Evolutionary conservation across 2,329 filamentous ascomycete genomes (phyloP).

Genomic region (Immersiporthe knoxdaviesiana): DNA sequence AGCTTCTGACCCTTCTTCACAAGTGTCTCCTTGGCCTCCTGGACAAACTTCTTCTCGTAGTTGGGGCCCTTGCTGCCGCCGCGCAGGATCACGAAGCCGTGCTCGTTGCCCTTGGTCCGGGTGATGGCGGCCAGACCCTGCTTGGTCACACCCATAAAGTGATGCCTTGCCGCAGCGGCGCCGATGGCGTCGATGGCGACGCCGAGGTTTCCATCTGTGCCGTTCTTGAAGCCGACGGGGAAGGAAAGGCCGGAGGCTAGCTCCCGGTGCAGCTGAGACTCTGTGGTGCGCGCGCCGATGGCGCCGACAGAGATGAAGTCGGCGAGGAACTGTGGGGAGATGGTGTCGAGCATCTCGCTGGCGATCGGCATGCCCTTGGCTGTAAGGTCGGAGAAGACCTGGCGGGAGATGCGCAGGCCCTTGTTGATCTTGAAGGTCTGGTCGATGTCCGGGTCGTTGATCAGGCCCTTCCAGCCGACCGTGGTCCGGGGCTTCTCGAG

Average conservation of each 20-base stretch:
- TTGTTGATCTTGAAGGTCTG: conserved; percentile 99
- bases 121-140: conserved; percentile 95
- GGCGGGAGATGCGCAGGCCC: conserved; percentile 86
- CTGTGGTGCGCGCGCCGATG: conserved; percentile 93
- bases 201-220: conserved; percentile 87
- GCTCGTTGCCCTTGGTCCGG: conserved; percentile 89
- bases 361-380: conserved; percentile 89
- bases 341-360: conserved; percentile 97
- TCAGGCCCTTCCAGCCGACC: conserved; percentile 98
- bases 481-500: conserved; percentile 98
- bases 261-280: conserved; percentile 95
- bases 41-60: conserved; percentile 84
- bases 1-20: conserved; percentile 81
- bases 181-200: conserved; percentile 97
- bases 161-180: conserved; percentile 80
- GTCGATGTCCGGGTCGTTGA: conserved; percentile 98
- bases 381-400: conserved; percentile 92
- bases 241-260: conserved; percentile 93
- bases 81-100: conserved; percentile 95
- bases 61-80: conserved; percentile 93
- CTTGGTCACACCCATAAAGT: conserved; percentile 99
- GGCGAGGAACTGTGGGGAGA: conserved; percentile 95
- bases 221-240: conserved; percentile 99
- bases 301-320: conserved; percentile 95
- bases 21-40: conserved; percentile 76